Evolutionary conservation across 495 filamentous ascomycete species (phyloP), one percentile per base, ranked within the genome.

Genomic region (Podospora fimiseda): DNA sequence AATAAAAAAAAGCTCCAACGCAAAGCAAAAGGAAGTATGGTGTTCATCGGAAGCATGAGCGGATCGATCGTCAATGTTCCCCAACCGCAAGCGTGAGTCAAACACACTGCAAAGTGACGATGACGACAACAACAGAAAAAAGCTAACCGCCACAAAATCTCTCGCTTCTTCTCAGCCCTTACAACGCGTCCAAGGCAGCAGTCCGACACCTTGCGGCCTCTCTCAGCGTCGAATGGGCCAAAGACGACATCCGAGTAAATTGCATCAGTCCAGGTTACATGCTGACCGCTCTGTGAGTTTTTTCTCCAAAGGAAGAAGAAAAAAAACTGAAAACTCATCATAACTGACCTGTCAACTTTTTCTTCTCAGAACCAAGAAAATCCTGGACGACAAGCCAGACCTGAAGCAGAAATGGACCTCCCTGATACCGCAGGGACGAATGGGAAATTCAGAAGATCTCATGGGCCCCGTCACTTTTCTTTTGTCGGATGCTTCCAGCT

Each of bases 31-130:
- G 92, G 93, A 4, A 91, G 85, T 70, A 89, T 97, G 68, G 87
- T 96, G 53, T 88, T 96, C 74, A 95, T 96, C 59, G 90, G 90
- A 14, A 90, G 85, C 78, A 96, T 98, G 93, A 89, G 84, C 27
- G 91, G 90, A 39, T 69, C 83, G 33, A 89, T 96, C 57, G 91
- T 96, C 63, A 96, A 96, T 55, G 83, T 96, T 5, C 92, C 92
- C 2, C 92, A 98, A 67, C 90, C 90, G 5, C 92, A 96, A 66
- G 85, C 87, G 60, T 76, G 62, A 66, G 72, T 63, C 44, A 24
- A 11, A 5, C 30, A 15, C 48, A 45, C 19, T 37, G 42, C 20
- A 36, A 19, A 20, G 9, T 16, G 6, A 15, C 24, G 40, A 6
- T 22, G 2, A 38, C 48, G n/a, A 24, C 19, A n/a, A 19, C 20